These are phyloP conservation scores for Ustulina deusta DNA, from an alignment of 2,329 filamentous ascomycete species.

Conservation along the genomic window DNA sequence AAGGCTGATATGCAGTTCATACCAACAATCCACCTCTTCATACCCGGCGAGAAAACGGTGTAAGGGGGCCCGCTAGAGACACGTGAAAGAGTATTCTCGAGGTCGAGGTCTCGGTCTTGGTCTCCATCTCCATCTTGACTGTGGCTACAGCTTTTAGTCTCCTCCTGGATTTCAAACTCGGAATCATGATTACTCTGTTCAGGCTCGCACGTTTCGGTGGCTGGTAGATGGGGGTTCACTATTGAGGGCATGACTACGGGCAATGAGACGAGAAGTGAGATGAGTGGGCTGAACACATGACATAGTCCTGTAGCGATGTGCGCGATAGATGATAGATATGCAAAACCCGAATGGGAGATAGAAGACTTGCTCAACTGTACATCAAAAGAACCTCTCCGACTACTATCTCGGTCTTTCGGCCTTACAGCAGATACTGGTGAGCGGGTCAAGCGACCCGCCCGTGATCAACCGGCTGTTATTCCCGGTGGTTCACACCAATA, in stretches of 20 bases:
- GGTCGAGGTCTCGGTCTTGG: constrained; percentile 47
- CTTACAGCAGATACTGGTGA: constrained; percentile 13
- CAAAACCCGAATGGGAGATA: neutral
- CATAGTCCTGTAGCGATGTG: neutral
- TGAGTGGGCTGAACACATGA: neutral
- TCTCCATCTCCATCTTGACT: constrained; percentile 34
- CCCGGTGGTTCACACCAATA: constrained; percentile 9
- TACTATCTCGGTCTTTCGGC: constrained; percentile 34
- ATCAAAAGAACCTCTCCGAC: neutral
- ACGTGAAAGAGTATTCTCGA: constrained; percentile 51
- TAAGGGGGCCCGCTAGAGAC: constrained; percentile 57
- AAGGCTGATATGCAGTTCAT: constrained; percentile 67
- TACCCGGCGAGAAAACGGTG: constrained; percentile 55
- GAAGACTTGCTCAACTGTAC: neutral
- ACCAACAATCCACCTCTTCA: constrained; percentile 64
- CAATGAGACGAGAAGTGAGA: neutral
- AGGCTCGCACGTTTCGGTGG: constrained; percentile 6
- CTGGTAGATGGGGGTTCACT: constrained; percentile 1
- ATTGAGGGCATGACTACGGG: constrained; percentile 15
- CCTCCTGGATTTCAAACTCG: constrained; percentile 32
- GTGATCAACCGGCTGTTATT: constrained; percentile 32
- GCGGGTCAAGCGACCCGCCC: constrained; percentile 30
- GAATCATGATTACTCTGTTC: constrained; percentile 27
- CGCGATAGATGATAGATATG: neutral
- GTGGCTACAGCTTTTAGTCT: constrained; percentile 35